A percentile compares a stretch with the other conserved stretches of the same genome.
Conservation (phyloP, 2,329 filamentous ascomycete genomes). For the Colletotrichum karsti region DNA sequence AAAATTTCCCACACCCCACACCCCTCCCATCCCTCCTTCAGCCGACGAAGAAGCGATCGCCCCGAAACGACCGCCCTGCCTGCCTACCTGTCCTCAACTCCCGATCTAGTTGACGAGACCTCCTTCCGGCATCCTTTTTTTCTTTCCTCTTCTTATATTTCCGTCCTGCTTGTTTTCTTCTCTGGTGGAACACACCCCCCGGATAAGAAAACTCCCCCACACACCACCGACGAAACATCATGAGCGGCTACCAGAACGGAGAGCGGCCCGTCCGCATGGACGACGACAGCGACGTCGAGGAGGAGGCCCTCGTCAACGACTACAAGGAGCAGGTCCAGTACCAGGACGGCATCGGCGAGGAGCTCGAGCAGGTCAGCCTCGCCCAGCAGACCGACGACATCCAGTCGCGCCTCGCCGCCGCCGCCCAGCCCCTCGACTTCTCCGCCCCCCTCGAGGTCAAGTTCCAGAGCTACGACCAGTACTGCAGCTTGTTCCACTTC, state of each 20-base stretch:
- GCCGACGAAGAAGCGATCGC: conserved; percentile 9
- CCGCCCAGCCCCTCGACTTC: conserved; percentile 95
- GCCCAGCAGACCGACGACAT: conserved; percentile 87
- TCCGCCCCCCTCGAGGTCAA: conserved; percentile 95
- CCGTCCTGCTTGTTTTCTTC: neutral
- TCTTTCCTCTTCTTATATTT: neutral
- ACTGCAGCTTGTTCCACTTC: conserved; percentile 99
- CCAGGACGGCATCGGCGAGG: conserved; percentile 80
- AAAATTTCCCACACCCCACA: conserved; percentile 27
- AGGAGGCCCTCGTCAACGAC: conserved; percentile 94
- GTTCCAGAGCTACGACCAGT: conserved; percentile 98
- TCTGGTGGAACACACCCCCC: neutral
- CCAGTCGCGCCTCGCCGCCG: conserved; percentile 88
- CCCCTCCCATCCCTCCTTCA: neutral
- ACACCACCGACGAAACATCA: conserved; percentile 38
- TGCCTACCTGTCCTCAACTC: conserved; percentile 25
- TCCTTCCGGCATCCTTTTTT: neutral
- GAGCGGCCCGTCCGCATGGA: conserved; percentile 68
- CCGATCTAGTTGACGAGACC: conserved; percentile 7
- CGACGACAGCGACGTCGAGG: conserved; percentile 93
- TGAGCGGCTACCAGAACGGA: conserved; percentile 72
- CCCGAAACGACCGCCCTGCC: conserved; percentile 9
- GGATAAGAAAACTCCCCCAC: neutral
- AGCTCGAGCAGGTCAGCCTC: conserved; percentile 79
- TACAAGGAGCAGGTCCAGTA: conserved; percentile 97